phyloP scores from a whole-genome alignment of 768 basidiomycete genomes.

The Leccinum subgranulosum region DNA sequence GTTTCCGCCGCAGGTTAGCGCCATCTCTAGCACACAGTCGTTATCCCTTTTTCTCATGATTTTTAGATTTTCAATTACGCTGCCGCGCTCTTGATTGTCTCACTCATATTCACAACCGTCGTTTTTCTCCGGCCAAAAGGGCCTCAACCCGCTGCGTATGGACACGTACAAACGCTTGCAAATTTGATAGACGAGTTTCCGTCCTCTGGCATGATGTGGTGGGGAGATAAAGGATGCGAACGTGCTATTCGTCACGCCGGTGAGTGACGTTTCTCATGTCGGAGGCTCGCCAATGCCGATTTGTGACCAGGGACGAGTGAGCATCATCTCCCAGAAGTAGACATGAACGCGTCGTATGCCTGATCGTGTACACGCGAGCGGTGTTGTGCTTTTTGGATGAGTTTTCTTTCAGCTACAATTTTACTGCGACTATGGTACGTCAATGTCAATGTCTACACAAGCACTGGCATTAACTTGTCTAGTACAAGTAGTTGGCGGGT shows the following conservation, averaged over 20 bases:
- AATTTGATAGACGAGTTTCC: slow-evolving; percentile 37
- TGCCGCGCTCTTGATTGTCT: slow-evolving; percentile 15
- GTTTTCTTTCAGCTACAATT: background rate
- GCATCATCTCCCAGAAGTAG: slow-evolving; percentile 15
- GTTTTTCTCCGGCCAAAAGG: slow-evolving; percentile 15
- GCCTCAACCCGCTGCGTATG: slow-evolving; percentile 31
- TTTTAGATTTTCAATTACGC: slow-evolving; percentile 27
- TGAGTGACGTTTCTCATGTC: slow-evolving; percentile 5
- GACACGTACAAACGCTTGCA: slow-evolving; percentile 34
- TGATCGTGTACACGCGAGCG: background rate
- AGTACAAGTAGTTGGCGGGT: background rate
- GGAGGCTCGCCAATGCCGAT: background rate
- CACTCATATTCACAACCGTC: slow-evolving; percentile 12
- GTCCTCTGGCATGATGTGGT: slow-evolving; percentile 24
- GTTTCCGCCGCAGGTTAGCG: slow-evolving; percentile 24
- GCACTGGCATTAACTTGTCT: background rate
- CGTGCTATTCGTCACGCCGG: slow-evolving; percentile 17
- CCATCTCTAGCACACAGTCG: background rate
- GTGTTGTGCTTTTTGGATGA: background rate
- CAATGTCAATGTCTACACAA: background rate
- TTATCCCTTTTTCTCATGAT: background rate
- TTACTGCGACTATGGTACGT: background rate
- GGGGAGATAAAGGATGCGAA: slow-evolving; percentile 23
- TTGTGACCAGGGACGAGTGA: slow-evolving; percentile 21
- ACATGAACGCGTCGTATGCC: slow-evolving; percentile 22